A percentile compares a stretch with the other conserved stretches of the same genome.
Evolutionary conservation across 257 asterid species (phyloP).

Genomic region (Ajuga chamaepitys): DNA sequence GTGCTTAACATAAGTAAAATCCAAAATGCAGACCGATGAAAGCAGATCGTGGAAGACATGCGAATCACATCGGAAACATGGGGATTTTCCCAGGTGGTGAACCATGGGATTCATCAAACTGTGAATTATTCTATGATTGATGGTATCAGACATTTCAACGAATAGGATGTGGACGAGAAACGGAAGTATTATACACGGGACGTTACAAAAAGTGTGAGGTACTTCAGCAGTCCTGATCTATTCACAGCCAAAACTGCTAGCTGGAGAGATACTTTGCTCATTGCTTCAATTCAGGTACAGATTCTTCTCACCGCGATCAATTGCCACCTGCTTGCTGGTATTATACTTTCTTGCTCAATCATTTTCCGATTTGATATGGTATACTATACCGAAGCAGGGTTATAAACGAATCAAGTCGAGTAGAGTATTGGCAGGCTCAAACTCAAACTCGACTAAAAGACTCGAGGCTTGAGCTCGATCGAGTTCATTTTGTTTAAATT

Average conservation of each 20-base stretch:
- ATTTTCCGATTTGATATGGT: too few relatives aligned
- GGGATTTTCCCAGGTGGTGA: slow-evolving; percentile 51
- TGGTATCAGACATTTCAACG: slow-evolving; percentile 26
- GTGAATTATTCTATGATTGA: slow-evolving; percentile 28
- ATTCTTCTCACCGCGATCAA: slow-evolving; percentile 6
- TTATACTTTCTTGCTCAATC: too few relatives aligned
- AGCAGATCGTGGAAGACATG: slow-evolving; percentile 18
- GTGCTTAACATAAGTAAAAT: slow-evolving; percentile 30
- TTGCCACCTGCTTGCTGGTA: slow-evolving; percentile 50
- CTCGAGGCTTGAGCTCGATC: too few relatives aligned
- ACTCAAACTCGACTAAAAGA: too few relatives aligned
- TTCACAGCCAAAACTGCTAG: slow-evolving; percentile 32
- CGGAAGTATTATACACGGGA: slow-evolving; percentile 45
- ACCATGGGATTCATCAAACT: slow-evolving; percentile 27
- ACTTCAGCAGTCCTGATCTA: slow-evolving; percentile 37
- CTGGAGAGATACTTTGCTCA: slow-evolving; percentile 46
- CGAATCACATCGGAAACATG: slow-evolving; percentile 30
- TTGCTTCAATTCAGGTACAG: not conserved
- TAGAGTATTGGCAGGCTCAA: too few relatives aligned
- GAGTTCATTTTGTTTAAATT: too few relatives aligned
- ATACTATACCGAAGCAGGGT: too few relatives aligned
- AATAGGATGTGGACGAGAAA: slow-evolving; percentile 28
- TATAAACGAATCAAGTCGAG: too few relatives aligned
- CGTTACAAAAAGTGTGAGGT: slow-evolving; percentile 5
- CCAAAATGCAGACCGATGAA: not conserved